Evolutionary conservation across 1,284 basidiomycete species (phyloP).

Genomic region (Papiliotrema nemorosa): DNA sequence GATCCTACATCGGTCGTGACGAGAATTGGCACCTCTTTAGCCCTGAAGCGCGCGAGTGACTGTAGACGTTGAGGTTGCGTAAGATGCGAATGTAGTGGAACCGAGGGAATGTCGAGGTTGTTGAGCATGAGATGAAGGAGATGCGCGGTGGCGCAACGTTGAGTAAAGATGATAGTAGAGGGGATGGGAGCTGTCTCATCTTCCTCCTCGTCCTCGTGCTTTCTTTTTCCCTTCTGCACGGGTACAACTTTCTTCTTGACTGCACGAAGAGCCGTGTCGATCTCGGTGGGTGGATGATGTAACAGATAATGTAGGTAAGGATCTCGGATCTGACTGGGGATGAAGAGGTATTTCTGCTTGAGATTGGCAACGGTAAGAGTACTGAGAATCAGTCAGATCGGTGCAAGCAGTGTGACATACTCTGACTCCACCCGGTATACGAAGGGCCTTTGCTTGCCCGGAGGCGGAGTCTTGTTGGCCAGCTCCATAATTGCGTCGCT

Average conservation of each 20-base stretch:
- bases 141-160: constrained; percentile 80
- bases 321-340: constrained; percentile 93
- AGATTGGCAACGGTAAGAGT: constrained; percentile 81
- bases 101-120: constrained; percentile 74
- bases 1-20: constrained; percentile 94
- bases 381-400: constrained; percentile 50
- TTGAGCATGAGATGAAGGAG: constrained; percentile 80
- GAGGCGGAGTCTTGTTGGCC: constrained; percentile 66
- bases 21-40: constrained; percentile 82
- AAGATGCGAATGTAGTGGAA: constrained; percentile 88
- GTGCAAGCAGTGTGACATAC: constrained; percentile 53
- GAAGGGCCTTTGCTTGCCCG: constrained; percentile 82
- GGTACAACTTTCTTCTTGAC: constrained; percentile 36
- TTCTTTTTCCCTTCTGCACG: constrained; percentile 2
- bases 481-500: constrained; percentile 81
- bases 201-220: constrained; percentile 26
- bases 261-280: constrained; percentile 44
- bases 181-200: constrained; percentile 60
- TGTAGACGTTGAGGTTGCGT: constrained; percentile 79
- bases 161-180: constrained; percentile 93
- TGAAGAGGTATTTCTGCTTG: constrained; percentile 85
- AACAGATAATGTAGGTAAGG: constrained; percentile 87
- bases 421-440: constrained; percentile 74
- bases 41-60: constrained; percentile 82
- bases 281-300: constrained; percentile 78